These are phyloP conservation scores for Termitomyces sp. DNA, from an alignment of 768 basidiomycete species.

Conservation along the genomic window DNA sequence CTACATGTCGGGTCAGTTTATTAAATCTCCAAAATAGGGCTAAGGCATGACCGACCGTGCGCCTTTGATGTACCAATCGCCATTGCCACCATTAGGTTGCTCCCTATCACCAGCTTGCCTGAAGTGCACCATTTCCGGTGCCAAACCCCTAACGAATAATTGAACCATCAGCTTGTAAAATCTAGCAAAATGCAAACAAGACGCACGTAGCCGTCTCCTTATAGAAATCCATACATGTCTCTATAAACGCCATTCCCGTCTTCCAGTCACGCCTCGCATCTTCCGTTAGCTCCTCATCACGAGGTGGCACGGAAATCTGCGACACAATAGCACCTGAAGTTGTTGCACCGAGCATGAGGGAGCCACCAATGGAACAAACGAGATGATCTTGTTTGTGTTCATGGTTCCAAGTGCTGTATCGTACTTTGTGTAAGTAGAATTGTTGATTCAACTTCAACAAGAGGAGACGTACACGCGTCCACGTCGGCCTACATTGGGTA, in stretches of 20 bases:
- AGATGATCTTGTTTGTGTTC: constrained; percentile 92
- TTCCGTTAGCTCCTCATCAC: constrained; percentile 47
- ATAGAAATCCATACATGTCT: constrained; percentile 84
- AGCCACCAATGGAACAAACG: constrained; percentile 91
- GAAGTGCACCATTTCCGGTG: constrained; percentile 89
- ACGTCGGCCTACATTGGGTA: constrained; percentile 40
- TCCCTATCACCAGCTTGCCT: constrained; percentile 44
- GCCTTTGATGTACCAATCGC: constrained; percentile 92
- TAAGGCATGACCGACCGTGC: constrained; percentile 36
- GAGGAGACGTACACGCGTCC: constrained; percentile 27
- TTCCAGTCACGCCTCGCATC: constrained; percentile 75
- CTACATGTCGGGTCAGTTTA: constrained; percentile 4
- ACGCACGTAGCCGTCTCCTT: constrained; percentile 69
- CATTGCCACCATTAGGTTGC: constrained; percentile 23
- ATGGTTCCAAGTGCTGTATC: constrained; percentile 57
- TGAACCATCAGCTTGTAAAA: neutral
- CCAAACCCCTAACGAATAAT: constrained; percentile 52
- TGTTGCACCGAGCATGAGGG: constrained; percentile 84
- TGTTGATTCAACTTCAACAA: neutral
- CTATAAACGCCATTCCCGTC: constrained; percentile 74
- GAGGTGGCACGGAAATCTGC: constrained; percentile 62
- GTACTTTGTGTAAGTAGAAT: neutral
- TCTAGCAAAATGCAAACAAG: neutral
- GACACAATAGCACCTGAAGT: constrained; percentile 45
- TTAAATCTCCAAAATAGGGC: neutral